Percentiles rank a stretch among this genome's conserved stretches.
Evolutionary conservation across 306 rosid species (phyloP).

Genomic region (Luffa aegyptiaca): DNA sequence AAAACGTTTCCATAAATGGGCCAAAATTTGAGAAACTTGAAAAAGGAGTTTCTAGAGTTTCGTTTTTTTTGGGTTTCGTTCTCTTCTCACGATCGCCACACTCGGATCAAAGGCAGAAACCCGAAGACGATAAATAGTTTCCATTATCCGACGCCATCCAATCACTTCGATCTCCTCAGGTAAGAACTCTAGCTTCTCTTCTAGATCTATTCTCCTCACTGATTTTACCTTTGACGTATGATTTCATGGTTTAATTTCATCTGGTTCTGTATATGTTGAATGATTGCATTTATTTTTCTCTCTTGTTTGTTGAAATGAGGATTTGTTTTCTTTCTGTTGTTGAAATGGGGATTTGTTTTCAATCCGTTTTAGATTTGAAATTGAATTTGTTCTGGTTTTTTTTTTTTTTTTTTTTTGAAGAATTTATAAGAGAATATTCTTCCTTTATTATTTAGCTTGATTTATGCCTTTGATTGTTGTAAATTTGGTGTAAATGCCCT

Average conservation of each 20-base stretch:
- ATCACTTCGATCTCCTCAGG: background rate
- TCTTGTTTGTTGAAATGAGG: background rate
- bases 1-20: no score
- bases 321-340: background rate
- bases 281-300: background rate
- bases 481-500: no score
- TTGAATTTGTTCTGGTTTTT: no score
- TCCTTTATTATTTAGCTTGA: no score
- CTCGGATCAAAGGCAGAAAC: background rate
- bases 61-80: no score
- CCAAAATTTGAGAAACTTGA: no score
- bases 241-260: background rate
- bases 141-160: background rate
- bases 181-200: background rate
- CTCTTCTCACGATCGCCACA: no score
- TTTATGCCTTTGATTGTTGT: no score
- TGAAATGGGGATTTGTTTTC: no score
- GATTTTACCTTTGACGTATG: background rate
- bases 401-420: no score
- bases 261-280: background rate
- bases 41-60: no score
- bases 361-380: background rate
- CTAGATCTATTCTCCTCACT: background rate
- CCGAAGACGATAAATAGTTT: background rate
- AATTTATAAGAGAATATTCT: no score